Evolutionary conservation across 164 flowering plant species (phyloP).

Genomic region (Chimonanthus salicifolius): DNA sequence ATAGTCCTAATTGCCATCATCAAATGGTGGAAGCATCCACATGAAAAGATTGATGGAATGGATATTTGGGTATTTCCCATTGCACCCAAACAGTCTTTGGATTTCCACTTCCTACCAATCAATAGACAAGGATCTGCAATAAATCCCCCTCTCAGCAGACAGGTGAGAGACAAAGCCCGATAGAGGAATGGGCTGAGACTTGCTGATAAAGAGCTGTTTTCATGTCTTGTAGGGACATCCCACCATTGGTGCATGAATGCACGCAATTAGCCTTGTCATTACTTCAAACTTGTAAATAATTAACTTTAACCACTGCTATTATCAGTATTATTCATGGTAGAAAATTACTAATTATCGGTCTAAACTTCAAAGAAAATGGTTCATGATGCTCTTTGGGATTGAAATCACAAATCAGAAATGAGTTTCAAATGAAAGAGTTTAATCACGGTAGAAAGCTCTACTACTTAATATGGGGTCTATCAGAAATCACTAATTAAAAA

Average conservation of each 20-base stretch:
- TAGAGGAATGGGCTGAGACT: conserved; percentile 12
- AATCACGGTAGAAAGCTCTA: too few relatives aligned
- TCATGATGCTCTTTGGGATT: too few relatives aligned
- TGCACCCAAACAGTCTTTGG: conserved; percentile 14
- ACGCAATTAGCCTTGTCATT: not conserved
- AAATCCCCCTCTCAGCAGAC: conserved; percentile 23
- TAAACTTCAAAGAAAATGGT: too few relatives aligned
- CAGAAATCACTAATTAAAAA: too few relatives aligned
- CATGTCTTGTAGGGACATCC: not conserved
- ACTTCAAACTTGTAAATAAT: not conserved
- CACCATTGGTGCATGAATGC: not conserved
- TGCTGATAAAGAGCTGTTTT: not conserved
- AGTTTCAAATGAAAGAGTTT: too few relatives aligned
- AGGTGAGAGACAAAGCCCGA: conserved; percentile 27
- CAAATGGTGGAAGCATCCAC: conserved; percentile 15
- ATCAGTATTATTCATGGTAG: too few relatives aligned
- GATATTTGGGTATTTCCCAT: conserved; percentile 20
- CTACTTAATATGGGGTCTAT: too few relatives aligned
- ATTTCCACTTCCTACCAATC: conserved; percentile 10
- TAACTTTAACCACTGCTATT: too few relatives aligned
- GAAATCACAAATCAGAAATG: too few relatives aligned
- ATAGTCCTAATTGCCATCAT: conserved; percentile 14
- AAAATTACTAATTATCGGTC: too few relatives aligned
- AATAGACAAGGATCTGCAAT: conserved; percentile 18
- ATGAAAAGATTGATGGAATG: conserved; percentile 29